Base-by-base conservation (phyloP, 768 basidiomycete genomes). In the Amanita muscaria region DNA sequence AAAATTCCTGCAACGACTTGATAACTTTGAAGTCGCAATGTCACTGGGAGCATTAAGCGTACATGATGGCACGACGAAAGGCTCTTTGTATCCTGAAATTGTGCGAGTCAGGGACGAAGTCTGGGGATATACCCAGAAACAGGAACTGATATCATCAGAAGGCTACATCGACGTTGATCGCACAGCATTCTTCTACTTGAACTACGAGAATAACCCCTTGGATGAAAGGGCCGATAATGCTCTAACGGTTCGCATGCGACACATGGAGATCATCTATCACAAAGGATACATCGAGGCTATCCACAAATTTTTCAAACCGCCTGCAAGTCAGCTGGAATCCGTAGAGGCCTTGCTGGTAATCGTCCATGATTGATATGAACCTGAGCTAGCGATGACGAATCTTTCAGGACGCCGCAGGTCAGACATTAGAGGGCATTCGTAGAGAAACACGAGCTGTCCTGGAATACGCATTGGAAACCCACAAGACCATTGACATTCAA, bases 261-360 rank as follows among this genome's bases (percentile, higher is more conserved):
- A 94, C 55, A 86, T 94, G 81, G 94, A 98, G 63, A 84, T 99
- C 51, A 87, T 99, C 32, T 99, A 99, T 58, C 91, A 97, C 58
- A 79, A 71, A 56, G 90, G 88, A 19, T 97, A 94, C 59, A 74
- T 98, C 22, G 96, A 98, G 66, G 88, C 87, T 2, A 77, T 98
- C 16, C 83, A 84, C 55, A 76, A 72, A 50, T 99, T 98, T 66
- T 83, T 99, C 66, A 88, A 83, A 57, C 94, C 92, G 2, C 94
- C 96, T 2, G 82, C 82, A 33, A 94, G 86, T 60, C 93, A 98
- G 58, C 63, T 99, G 44, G 92, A 98, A 62, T 94, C 92, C 2
- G 89, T 99, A 40, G 86, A 88, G 60, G 96, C 93, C 0, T 70
- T 99, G 40, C 66, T 98, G 53, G 89, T 89, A 52, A 38, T 82